Evolutionary conservation across 163 green algal species (phyloP).

Genomic region (Trebouxia gelatinosa): DNA sequence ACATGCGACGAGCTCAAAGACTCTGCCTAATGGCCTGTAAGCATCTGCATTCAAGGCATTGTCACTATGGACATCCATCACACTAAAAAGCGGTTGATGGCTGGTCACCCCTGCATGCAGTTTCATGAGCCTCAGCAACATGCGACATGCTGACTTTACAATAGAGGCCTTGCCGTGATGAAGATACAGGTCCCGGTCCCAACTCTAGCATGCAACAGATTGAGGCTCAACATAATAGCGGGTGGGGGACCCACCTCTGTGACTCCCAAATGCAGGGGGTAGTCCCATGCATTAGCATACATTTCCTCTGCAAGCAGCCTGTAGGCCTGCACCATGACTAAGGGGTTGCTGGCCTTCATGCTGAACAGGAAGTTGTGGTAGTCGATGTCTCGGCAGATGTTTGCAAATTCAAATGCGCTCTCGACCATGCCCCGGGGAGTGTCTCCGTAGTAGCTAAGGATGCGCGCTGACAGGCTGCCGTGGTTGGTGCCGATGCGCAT

Average conservation of each 20-base stretch:
- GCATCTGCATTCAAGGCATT: too few species aligned
- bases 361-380: slow-evolving; percentile 99
- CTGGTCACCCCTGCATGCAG: too few species aligned
- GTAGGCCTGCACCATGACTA: slow-evolving; percentile 97
- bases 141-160: too few species aligned
- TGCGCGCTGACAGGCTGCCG: slow-evolving; percentile 92
- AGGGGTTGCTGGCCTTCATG: slow-evolving; percentile 98
- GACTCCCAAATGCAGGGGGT: slow-evolving; percentile 97
- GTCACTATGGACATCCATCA: too few species aligned
- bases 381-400: slow-evolving; percentile 95
- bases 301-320: slow-evolving; percentile 88
- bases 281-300: slow-evolving; percentile 94
- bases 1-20: too few species aligned
- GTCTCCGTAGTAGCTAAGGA: slow-evolving; percentile 96
- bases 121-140: too few species aligned
- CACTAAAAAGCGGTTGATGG: too few species aligned
- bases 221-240: neutral
- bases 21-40: too few species aligned
- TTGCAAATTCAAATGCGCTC: slow-evolving; percentile 97
- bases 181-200: too few species aligned
- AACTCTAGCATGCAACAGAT: neutral
- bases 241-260: slow-evolving; percentile 54
- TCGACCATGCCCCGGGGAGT: slow-evolving; percentile 93
- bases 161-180: too few species aligned
- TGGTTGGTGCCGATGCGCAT: slow-evolving; percentile 99